A percentile compares a stretch with the other conserved stretches of the same genome.
Evolutionary conservation across 2,329 filamentous ascomycete species (phyloP).

Genomic region (Aspergillus flavus): DNA sequence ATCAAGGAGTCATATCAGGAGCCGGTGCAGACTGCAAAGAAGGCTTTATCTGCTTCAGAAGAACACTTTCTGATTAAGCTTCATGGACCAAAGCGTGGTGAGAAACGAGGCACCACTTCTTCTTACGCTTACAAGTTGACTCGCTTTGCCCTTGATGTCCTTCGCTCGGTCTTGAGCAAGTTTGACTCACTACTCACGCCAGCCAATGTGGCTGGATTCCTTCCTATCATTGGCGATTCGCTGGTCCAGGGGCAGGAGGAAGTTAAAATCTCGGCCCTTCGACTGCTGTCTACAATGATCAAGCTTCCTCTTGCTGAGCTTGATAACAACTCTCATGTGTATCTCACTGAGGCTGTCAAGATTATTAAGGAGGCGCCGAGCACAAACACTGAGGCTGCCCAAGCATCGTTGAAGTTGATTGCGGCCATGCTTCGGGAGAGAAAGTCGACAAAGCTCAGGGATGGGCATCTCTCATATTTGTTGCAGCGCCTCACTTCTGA

Average conservation of each 20-base stretch:
- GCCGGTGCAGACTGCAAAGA: slow-evolving; percentile 47
- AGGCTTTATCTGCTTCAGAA: slow-evolving; percentile 31
- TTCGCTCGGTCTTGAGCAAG: slow-evolving; percentile 84
- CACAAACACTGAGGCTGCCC: slow-evolving; percentile 80
- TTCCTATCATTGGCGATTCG: slow-evolving; percentile 86
- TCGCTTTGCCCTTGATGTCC: slow-evolving; percentile 82
- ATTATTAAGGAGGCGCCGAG: slow-evolving; percentile 75
- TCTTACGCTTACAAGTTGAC: slow-evolving; percentile 86
- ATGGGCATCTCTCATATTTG: slow-evolving; percentile 79
- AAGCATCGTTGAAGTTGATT: slow-evolving; percentile 85
- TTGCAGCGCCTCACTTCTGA: slow-evolving; percentile 82
- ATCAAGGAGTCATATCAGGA: slow-evolving; percentile 82
- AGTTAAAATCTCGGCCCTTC: slow-evolving; percentile 84
- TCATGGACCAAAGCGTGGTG: slow-evolving; percentile 73
- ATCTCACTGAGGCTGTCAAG: slow-evolving; percentile 81
- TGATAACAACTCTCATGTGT: slow-evolving; percentile 73
- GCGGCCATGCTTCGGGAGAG: slow-evolving; percentile 83
- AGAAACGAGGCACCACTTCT: slow-evolving; percentile 70
- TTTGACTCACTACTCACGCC: slow-evolving; percentile 78
- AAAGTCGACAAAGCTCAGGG: slow-evolving; percentile 73
- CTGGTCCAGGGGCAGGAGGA: slow-evolving; percentile 85
- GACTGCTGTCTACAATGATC: slow-evolving; percentile 80
- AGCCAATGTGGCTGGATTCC: slow-evolving; percentile 78
- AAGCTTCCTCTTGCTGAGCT: slow-evolving; percentile 76
- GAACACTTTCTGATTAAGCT: slow-evolving; percentile 74